These are phyloP conservation scores for Triangularia verruculosa DNA, from an alignment of 2,329 filamentous ascomycete genomes.

Conservation along the genomic window DNA sequence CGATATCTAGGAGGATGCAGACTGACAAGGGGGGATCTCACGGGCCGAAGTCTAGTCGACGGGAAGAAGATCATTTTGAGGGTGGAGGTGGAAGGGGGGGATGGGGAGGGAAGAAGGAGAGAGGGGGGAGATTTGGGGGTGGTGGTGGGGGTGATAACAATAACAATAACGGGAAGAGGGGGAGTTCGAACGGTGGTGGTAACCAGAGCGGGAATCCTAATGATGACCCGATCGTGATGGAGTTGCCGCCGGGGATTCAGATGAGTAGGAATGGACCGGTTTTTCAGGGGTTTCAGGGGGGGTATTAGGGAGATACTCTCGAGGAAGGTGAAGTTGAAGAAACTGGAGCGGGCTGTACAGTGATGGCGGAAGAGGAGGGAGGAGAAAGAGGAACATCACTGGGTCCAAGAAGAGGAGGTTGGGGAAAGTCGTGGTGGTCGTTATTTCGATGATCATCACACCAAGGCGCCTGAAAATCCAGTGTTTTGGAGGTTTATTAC, in stretches of 20 bases:
- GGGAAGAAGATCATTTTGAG: conserved; percentile 33
- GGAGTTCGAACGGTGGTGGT: conserved; percentile 28
- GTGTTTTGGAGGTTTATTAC: too few species aligned
- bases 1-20: conserved; percentile 66
- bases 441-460: too few species aligned
- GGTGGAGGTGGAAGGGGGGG: conserved; percentile 19
- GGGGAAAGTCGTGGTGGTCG: too few species aligned
- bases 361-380: too few species aligned
- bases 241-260: conserved; percentile 43
- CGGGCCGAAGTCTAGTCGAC: conserved; percentile 61
- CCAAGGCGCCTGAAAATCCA: too few species aligned
- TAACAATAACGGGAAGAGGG: conserved; percentile 24
- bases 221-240: conserved; percentile 34
- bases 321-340: too few species aligned
- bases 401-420: too few species aligned
- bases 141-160: conserved; percentile 24
- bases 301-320: not conserved
- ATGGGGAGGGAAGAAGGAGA: conserved; percentile 21
- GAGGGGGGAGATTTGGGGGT: not conserved
- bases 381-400: too few species aligned
- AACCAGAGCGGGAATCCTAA: conserved; percentile 18
- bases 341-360: too few species aligned
- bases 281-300: conserved; percentile 34
- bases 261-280: conserved; percentile 47
- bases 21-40: conserved; percentile 64